Conservation (phyloP, 305 asterid species). For the Fraxinus baroniana region DNA sequence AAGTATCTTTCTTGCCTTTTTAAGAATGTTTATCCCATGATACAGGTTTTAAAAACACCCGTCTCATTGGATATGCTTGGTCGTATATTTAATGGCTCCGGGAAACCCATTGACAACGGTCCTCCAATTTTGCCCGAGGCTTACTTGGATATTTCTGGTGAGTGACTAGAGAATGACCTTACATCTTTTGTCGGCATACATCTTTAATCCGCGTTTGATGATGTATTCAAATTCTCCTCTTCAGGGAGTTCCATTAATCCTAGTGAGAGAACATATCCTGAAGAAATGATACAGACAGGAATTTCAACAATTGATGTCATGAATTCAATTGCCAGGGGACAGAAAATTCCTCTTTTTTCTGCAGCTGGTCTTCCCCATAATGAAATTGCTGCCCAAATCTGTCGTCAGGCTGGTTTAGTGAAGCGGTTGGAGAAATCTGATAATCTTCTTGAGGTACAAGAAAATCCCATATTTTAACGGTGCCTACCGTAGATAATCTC, state of each 20-base stretch:
- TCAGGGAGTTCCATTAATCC: slow-evolving; percentile 86
- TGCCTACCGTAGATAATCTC: neutral
- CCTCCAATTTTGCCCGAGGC: slow-evolving; percentile 99
- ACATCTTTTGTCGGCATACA: slow-evolving; percentile 5
- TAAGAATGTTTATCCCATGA: neutral
- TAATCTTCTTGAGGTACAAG: slow-evolving; percentile 47
- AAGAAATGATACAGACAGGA: slow-evolving; percentile 98
- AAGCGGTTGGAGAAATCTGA: neutral
- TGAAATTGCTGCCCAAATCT: slow-evolving; percentile 35
- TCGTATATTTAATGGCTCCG: slow-evolving; percentile 96
- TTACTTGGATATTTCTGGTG: slow-evolving; percentile 95
- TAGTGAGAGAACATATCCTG: slow-evolving; percentile 53
- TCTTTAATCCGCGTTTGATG: neutral
- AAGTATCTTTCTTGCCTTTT: neutral
- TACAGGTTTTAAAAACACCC: slow-evolving; percentile 90
- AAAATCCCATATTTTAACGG: neutral
- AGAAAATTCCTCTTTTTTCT: slow-evolving; percentile 94
- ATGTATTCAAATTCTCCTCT: slow-evolving; percentile 29
- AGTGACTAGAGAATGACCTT: slow-evolving; percentile 32
- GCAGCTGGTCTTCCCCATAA: slow-evolving; percentile 99
- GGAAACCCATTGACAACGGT: slow-evolving; percentile 97
- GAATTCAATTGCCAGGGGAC: slow-evolving; percentile 99
- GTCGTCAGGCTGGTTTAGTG: neutral
- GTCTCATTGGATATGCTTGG: slow-evolving; percentile 99
- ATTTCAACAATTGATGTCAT: slow-evolving; percentile 97